phyloP scores from a whole-genome alignment of 1,284 basidiomycete genomes.

The Sanghuangporus weigelae region DNA sequence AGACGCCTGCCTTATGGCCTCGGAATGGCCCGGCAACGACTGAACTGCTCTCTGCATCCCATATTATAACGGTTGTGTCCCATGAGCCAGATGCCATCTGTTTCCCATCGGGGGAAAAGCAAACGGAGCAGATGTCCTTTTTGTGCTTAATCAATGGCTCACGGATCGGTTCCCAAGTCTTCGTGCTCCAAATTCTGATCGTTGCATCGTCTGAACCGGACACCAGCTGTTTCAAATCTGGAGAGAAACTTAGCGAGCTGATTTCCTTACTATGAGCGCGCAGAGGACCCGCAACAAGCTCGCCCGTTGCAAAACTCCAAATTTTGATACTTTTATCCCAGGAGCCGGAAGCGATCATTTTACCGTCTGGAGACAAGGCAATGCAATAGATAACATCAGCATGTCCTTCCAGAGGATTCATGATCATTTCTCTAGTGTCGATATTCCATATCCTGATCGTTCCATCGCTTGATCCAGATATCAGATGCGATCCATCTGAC shows the following conservation, averaged over 20 bases:
- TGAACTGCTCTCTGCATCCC: not conserved
- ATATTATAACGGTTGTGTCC: not conserved
- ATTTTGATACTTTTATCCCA: conserved; percentile 6
- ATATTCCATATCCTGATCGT: conserved; percentile 2
- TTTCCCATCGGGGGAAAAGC: not conserved
- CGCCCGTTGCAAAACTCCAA: not conserved
- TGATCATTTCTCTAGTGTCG: not conserved
- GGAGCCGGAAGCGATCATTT: conserved; percentile 4
- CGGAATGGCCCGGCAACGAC: not conserved
- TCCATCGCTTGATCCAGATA: conserved; percentile 13
- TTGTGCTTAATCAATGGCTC: not conserved
- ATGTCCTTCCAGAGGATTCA: conserved; percentile 25
- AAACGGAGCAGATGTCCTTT: not conserved
- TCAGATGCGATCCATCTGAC: conserved; percentile 13
- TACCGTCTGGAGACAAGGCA: conserved; percentile 10
- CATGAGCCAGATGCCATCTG: not conserved
- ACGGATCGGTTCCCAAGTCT: not conserved
- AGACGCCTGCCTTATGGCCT: not conserved
- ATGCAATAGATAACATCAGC: not conserved
- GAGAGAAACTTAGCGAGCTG: not conserved
- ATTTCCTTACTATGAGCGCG: not conserved
- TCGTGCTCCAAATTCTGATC: not conserved
- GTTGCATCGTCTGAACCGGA: not conserved
- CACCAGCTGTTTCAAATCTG: not conserved
- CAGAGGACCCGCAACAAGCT: not conserved